Evolutionary conservation across 2,329 filamentous ascomycete genomes (phyloP).

Genomic region (Scolecobasidium constrictum): DNA sequence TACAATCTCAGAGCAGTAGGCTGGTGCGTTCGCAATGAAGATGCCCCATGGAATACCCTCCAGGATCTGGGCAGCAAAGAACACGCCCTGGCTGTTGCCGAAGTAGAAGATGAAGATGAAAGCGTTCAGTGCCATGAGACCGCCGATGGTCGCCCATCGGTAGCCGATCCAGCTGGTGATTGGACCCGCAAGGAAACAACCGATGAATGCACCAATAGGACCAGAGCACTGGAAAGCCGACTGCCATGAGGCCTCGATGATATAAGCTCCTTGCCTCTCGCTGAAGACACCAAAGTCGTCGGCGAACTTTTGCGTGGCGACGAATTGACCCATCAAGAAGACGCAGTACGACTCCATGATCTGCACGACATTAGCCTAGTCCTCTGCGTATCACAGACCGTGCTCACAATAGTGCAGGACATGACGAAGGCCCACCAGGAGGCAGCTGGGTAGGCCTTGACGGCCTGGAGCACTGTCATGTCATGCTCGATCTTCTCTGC

Average conservation of each 20-base stretch:
- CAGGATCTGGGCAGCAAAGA: constrained; percentile 36
- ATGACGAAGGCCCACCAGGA: constrained; percentile 76
- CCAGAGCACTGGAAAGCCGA: constrained; percentile 36
- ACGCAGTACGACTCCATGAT: constrained; percentile 77
- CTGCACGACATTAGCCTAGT: background rate
- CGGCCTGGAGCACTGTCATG: constrained; percentile 56
- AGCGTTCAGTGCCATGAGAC: constrained; percentile 29
- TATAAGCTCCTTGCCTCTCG: constrained; percentile 21
- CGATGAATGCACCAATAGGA: constrained; percentile 35
- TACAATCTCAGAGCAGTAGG: constrained; percentile 50
- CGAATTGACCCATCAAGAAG: constrained; percentile 72
- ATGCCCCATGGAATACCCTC: constrained; percentile 38
- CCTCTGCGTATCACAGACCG: background rate
- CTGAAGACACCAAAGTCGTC: constrained; percentile 30
- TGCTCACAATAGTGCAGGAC: constrained; percentile 69
- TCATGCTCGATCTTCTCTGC: constrained; percentile 23
- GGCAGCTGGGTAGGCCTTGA: constrained; percentile 78
- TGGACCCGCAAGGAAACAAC: constrained; percentile 35
- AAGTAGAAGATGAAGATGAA: constrained; percentile 41
- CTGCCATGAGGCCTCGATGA: constrained; percentile 35
- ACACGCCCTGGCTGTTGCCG: constrained; percentile 30
- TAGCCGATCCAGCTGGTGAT: constrained; percentile 36
- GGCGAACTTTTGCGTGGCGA: constrained; percentile 38
- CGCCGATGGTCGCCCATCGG: constrained; percentile 34
- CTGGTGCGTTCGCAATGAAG: constrained; percentile 38